These are phyloP conservation scores for Dimargaris cristalligena DNA, from an alignment of 192 early-diverging fungal genomes.

Conservation along the genomic window DNA sequence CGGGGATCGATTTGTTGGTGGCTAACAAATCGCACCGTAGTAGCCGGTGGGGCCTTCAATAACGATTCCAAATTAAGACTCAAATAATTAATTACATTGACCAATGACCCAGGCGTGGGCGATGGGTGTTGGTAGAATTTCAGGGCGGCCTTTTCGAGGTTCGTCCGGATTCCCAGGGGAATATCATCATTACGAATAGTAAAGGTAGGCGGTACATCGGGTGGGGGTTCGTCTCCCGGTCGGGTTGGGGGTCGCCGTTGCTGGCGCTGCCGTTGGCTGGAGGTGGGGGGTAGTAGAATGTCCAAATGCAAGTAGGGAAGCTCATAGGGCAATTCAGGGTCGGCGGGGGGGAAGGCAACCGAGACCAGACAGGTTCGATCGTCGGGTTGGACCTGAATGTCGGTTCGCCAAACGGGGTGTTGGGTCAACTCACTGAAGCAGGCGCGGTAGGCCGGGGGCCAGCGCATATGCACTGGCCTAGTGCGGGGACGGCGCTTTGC, in stretches of 20 bases:
- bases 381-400: too few relatives aligned
- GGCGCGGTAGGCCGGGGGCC: too few relatives aligned
- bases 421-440: background rate
- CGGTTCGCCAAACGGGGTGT: background rate
- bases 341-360: slow-evolving; percentile 21
- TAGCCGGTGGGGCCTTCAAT: slow-evolving; percentile 38
- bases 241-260: too few relatives aligned
- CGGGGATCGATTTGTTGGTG: too few relatives aligned
- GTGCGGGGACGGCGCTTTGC: too few relatives aligned
- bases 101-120: slow-evolving; percentile 15
- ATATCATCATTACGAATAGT: slow-evolving; percentile 26
- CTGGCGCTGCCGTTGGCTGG: too few relatives aligned
- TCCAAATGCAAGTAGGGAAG: slow-evolving; percentile 39
- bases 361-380: too few relatives aligned
- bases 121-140: slow-evolving; percentile 15
- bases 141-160: slow-evolving; percentile 21
- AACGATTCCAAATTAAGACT: slow-evolving; percentile 42
- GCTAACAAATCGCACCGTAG: slow-evolving; percentile 38
- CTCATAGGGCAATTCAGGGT: slow-evolving; percentile 74
- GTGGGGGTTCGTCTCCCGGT: slow-evolving; percentile 27
- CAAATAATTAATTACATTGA: slow-evolving; percentile 30
- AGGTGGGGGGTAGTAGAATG: slow-evolving; percentile 38
- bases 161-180: slow-evolving; percentile 22
- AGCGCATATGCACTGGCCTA: too few relatives aligned
- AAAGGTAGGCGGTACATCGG: too few relatives aligned